phyloP scores from a whole-genome alignment of 2,329 filamentous ascomycete genomes.

The Oidium heveae region DNA sequence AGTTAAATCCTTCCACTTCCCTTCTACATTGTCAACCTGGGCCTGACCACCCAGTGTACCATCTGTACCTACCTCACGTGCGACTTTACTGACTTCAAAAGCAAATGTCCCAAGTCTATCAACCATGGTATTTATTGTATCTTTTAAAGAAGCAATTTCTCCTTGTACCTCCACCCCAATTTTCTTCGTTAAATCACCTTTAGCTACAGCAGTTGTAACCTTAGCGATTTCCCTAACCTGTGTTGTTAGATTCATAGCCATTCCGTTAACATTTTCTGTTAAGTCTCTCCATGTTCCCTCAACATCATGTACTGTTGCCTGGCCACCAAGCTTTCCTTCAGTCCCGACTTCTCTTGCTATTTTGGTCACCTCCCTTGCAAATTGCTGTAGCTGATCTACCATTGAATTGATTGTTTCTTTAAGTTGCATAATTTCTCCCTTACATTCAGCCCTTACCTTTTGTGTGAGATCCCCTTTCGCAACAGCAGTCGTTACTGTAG shows the following conservation, averaged over 20 bases:
- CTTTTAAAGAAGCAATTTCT: slow-evolving; percentile 86
- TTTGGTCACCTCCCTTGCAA: slow-evolving; percentile 89
- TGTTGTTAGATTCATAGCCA: slow-evolving; percentile 94
- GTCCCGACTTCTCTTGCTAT: slow-evolving; percentile 92
- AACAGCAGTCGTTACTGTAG: slow-evolving; percentile 49
- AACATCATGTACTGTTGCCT: slow-evolving; percentile 87
- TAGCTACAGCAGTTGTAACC: slow-evolving; percentile 84
- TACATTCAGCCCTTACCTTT: slow-evolving; percentile 82
- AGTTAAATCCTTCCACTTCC: slow-evolving; percentile 94
- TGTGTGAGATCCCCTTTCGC: slow-evolving; percentile 79
- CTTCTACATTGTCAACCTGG: slow-evolving; percentile 79
- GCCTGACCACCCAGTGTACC: slow-evolving; percentile 85
- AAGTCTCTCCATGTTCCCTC: slow-evolving; percentile 94
- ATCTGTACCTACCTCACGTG: slow-evolving; percentile 87
- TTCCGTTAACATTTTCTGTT: slow-evolving; percentile 88
- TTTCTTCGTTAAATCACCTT: slow-evolving; percentile 84
- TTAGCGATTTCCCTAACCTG: slow-evolving; percentile 95
- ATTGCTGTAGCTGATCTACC: slow-evolving; percentile 93
- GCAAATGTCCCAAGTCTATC: slow-evolving; percentile 90
- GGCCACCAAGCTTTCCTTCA: slow-evolving; percentile 77
- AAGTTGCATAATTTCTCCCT: slow-evolving; percentile 76
- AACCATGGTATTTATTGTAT: slow-evolving; percentile 98
- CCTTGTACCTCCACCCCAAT: slow-evolving; percentile 84
- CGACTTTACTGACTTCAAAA: slow-evolving; percentile 86
- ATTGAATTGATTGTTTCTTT: slow-evolving; percentile 99